Base-by-base conservation (phyloP, 2,329 filamentous ascomycete species). In the Aspergillus floridensis region DNA sequence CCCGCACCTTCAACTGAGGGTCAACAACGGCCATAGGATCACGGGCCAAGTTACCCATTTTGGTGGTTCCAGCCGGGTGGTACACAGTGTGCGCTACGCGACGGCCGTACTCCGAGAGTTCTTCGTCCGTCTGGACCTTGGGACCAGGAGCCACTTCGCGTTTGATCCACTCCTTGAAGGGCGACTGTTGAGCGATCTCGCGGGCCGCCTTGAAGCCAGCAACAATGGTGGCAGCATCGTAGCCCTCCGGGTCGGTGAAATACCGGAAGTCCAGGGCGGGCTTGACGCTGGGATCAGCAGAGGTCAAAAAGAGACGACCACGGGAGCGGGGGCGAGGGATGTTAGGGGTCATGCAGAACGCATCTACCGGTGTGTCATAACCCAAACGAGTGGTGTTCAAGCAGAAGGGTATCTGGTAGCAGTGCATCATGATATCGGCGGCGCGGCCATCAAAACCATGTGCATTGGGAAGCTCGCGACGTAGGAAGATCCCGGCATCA, bases 341-440 rank as follows among this genome's bases (percentile, higher is more conserved):
- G 80, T 96, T 95, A 70, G 91, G 91, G 16, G 91, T 95, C 88
- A 95, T 95, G 84, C 91, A 95, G 81, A 96, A 96, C 55, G 91
- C 91, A 69, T 93, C 89, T 61, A 88, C 80, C 52, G 85, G 85
- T 46, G 80, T 80, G 68, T 87, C 85, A 74, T 88, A 96, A 66
- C 92, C 92, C 11, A 96, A 83, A 46, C 90, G 87, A 57, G 84
- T 80, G 1, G 92, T 96, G 83, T 96, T 96, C 67, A 92, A 86
- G 63, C 88, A 90, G 79, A 96, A 96, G 56, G 92, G 92, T 66
- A 96, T 96, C 78, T 96, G 92, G 81, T 96, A 96, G 84, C 92
- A 96, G 80, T 96, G 92, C 89, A 95, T 95, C 92, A 96, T 96
- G 70, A 96, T 79, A 72, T 96, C 92, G 64, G 89, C 90, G 57